These are phyloP conservation scores for Russula vinacea DNA, from an alignment of 768 basidiomycete genomes.

Conservation along the genomic window DNA sequence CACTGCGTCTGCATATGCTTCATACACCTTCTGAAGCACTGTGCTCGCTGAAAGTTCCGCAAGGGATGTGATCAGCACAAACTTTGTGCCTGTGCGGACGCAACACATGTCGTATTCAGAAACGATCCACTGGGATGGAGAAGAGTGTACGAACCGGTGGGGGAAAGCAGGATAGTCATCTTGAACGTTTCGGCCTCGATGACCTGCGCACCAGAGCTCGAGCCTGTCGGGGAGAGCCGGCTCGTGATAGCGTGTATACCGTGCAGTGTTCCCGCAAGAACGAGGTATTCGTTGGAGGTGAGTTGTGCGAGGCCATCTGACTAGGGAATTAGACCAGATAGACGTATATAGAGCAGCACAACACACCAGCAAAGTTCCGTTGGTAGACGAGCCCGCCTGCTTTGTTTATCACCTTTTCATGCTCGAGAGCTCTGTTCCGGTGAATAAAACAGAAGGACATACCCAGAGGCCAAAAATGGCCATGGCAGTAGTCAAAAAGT, in stretches of 20 bases:
- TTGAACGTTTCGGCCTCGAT: slow-evolving; percentile 97
- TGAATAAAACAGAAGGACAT: slow-evolving; percentile 31
- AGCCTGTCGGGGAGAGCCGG: slow-evolving; percentile 76
- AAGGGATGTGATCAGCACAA: slow-evolving; percentile 85
- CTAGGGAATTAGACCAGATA: slow-evolving; percentile 7
- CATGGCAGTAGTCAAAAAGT: slow-evolving; percentile 42
- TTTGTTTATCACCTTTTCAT: slow-evolving; percentile 86
- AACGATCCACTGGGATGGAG: background rate
- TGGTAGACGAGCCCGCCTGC: slow-evolving; percentile 96
- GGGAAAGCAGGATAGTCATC: slow-evolving; percentile 84
- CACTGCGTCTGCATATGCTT: slow-evolving; percentile 89
- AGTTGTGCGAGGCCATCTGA: slow-evolving; percentile 87
- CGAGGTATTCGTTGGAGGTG: slow-evolving; percentile 91
- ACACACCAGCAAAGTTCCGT: slow-evolving; percentile 80
- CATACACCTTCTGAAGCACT: slow-evolving; percentile 82
- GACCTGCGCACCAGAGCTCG: slow-evolving; percentile 86
- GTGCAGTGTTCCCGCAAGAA: slow-evolving; percentile 93
- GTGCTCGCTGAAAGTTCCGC: slow-evolving; percentile 66
- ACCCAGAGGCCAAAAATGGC: slow-evolving; percentile 83
- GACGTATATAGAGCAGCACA: background rate
- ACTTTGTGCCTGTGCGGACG: slow-evolving; percentile 75
- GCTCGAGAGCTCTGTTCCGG: slow-evolving; percentile 14
- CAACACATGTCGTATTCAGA: background rate
- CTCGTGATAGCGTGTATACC: slow-evolving; percentile 99
- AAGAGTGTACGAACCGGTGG: slow-evolving; percentile 61